Percentiles rank a stretch among this genome's conserved stretches.
Conservation (phyloP, 2,329 filamentous ascomycete species). For the Purpureocillium lavendulum region DNA sequence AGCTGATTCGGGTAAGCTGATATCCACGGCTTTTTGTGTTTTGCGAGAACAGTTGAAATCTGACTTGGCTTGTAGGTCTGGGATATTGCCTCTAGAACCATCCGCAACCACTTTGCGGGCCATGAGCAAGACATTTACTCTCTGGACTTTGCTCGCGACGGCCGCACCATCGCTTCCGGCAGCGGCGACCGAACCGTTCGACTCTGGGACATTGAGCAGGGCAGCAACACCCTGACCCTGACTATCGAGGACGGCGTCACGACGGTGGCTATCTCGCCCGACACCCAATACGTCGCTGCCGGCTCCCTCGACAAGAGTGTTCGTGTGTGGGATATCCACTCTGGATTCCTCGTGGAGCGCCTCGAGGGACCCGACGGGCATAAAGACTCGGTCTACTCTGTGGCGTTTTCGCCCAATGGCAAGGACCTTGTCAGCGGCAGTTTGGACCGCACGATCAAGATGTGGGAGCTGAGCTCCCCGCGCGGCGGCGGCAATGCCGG, state of each 20-base stretch:
- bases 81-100: conserved; percentile 78
- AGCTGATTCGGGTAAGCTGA: conserved; percentile 76
- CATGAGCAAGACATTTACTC: conserved; percentile 99
- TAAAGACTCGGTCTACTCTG: conserved; percentile 94
- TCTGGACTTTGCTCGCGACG: conserved; percentile 88
- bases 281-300: conserved; percentile 88
- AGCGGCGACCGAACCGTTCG: conserved; percentile 91
- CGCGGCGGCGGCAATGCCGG: conserved; percentile 58
- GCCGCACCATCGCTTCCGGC: conserved; percentile 88
- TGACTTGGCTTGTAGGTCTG: conserved; percentile 60
- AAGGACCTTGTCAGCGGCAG: conserved; percentile 90
- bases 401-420: conserved; percentile 90
- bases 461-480: conserved; percentile 85
- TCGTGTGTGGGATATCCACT: conserved; percentile 87
- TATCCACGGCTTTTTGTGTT: neutral
- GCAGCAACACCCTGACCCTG: conserved; percentile 73
- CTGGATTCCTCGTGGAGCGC: conserved; percentile 79
- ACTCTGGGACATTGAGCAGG: conserved; percentile 89
- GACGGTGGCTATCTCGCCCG: conserved; percentile 93
- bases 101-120: conserved; percentile 88
- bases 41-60: conserved; percentile 2
- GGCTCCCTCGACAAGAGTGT: conserved; percentile 97
- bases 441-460: conserved; percentile 97
- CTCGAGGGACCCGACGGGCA: conserved; percentile 90
- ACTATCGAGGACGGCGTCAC: conserved; percentile 96